Percentiles rank a stretch among this genome's conserved stretches.
Evolutionary conservation across 2,329 filamentous ascomycete genomes (phyloP).

Genomic region (Simplicillium sp.): DNA sequence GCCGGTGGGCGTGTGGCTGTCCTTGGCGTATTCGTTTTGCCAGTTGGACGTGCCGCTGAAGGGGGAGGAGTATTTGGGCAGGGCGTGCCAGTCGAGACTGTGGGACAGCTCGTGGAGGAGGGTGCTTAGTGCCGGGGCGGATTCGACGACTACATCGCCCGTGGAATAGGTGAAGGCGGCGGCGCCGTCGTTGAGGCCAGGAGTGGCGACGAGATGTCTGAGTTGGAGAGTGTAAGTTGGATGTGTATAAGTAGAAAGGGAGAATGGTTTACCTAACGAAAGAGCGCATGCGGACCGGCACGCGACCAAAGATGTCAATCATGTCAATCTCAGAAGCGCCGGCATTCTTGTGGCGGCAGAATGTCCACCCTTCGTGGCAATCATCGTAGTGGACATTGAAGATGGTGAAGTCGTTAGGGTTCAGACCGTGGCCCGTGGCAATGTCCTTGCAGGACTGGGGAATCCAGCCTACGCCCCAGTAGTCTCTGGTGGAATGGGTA

Average conservation of each 20-base stretch:
- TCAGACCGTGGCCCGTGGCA: slow-evolving; percentile 7
- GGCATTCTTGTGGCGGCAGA: slow-evolving; percentile 14
- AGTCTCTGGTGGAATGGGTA: slow-evolving; percentile 3
- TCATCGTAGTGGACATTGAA: slow-evolving; percentile 14
- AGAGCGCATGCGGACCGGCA: slow-evolving; percentile 2
- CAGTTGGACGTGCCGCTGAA: slow-evolving; percentile 8
- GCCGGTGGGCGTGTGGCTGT: slow-evolving; percentile 8
- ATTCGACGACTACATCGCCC: slow-evolving; percentile 5
- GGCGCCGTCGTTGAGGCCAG: slow-evolving; percentile 5
- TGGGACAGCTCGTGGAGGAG: slow-evolving; percentile 6
- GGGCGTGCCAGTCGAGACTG: slow-evolving; percentile 6
- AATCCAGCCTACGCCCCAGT: slow-evolving; percentile 5
- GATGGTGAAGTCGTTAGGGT: slow-evolving; percentile 11
- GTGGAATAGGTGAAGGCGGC: slow-evolving; percentile 4
- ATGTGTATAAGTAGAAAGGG: too few species aligned
- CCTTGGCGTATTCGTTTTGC: slow-evolving; percentile 11
- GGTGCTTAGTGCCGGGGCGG: slow-evolving; percentile 2
- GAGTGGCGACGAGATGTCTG: slow-evolving; percentile 5
- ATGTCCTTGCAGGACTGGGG: slow-evolving; percentile 4
- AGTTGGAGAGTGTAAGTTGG: not conserved
- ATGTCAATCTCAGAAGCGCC: slow-evolving; percentile 10
- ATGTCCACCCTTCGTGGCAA: slow-evolving; percentile 15
- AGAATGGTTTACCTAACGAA: slow-evolving; percentile 3
- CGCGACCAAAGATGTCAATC: slow-evolving; percentile 9
- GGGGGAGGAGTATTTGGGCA: slow-evolving; percentile 2